Evolutionary conservation across 2,329 filamentous ascomycete species (phyloP), one percentile per base, ranked within the genome.

Genomic region (Zymoseptoria ardabiliae): DNA sequence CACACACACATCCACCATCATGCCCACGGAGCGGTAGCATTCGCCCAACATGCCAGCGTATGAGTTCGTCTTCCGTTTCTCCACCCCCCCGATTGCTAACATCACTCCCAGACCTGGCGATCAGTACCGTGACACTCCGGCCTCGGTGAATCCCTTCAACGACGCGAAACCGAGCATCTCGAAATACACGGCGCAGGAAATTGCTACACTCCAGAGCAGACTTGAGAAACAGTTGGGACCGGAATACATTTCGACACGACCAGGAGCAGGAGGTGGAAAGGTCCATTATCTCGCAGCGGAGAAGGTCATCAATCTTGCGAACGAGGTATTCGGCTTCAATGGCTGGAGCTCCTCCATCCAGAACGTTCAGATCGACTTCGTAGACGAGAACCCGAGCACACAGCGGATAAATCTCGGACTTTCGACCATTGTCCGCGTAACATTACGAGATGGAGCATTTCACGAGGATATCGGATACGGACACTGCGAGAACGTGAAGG

Each of bases 401-500:
- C 82, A 87, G 61, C 93, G 87, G 72, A 86, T 97, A 67, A 91
- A 84, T 63, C 80, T 97, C 41, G 94, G 94, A 0, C 74, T 99
- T 45, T 95, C 91, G 0, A 92, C 97, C 56, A 91, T 96, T 62
- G 86, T 97, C 59, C 85, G 94, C 59, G 88, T 99, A 35, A 96
- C 91, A 1, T 77, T 99, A 57, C 88, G 87, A 63, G 93, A 97
- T 75, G 94, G 94, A 53, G 94, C 93, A n/a, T 97, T 86, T 72
- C 94, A 97, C 72, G 94, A 99, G 82, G 94, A 99, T 71, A 88
- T 97, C 63, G 94, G 94, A 25, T 99, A 99, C 70, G 94, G 94
- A 7, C 90, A 94, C 66, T 96, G 96, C 67, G 93, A 97, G 74
- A 99, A 99, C 70, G 91, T 88, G 74, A 95, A 93, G 75, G 89